phyloP scores from a whole-genome alignment of 2,329 filamentous ascomycete species.

The Neopestalotiopsis rosae region DNA sequence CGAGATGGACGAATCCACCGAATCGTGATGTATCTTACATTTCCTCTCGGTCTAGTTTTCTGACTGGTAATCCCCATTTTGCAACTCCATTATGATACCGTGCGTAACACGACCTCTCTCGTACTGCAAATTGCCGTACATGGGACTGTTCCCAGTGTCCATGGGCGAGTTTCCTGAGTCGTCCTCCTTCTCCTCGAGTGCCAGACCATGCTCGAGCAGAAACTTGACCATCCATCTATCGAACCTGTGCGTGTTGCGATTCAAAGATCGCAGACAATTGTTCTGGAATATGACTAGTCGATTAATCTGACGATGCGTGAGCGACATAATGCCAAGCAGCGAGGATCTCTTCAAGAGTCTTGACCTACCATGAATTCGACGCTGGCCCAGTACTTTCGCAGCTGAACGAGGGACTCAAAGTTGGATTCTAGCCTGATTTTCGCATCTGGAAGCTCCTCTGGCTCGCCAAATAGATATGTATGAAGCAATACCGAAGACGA shows the following conservation, averaged over 20 bases:
- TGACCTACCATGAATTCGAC: conserved; percentile 38
- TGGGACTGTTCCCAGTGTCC: neutral
- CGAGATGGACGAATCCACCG: neutral
- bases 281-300: conserved; percentile 39
- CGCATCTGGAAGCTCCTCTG: conserved; percentile 33
- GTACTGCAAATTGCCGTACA: neutral
- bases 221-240: conserved; percentile 57
- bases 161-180: conserved; percentile 22
- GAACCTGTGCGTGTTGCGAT: conserved; percentile 40
- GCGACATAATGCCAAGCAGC: neutral
- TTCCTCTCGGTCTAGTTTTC: neutral
- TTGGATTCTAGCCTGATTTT: conserved; percentile 36
- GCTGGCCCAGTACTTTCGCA: conserved; percentile 40
- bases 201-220: conserved; percentile 37
- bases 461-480: conserved; percentile 38
- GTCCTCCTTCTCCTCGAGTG: conserved; percentile 39
- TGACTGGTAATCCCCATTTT: neutral
- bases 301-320: conserved; percentile 31
- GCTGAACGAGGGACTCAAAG: conserved; percentile 35
- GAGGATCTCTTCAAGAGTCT: neutral
- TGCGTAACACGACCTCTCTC: conserved; percentile 5
- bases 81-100: conserved; percentile 8
- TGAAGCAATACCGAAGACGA: conserved; percentile 41
- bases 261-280: conserved; percentile 34
- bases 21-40: neutral